phyloP scores from a whole-genome alignment of 441 rosid genomes.

The Gossypium davidsonii region DNA sequence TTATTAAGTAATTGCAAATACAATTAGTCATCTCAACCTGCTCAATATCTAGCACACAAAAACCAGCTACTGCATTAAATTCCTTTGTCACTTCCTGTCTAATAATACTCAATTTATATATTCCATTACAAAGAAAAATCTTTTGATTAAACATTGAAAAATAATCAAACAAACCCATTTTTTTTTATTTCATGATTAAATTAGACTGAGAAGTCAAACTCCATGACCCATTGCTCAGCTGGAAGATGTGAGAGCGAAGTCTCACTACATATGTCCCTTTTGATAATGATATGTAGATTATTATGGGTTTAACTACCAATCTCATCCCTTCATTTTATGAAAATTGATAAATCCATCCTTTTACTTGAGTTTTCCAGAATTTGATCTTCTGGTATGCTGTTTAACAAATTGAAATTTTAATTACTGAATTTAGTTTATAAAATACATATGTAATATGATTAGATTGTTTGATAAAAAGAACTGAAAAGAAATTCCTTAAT shows the following conservation, averaged over 20 bases:
- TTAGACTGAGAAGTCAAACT: background rate
- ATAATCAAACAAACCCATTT: background rate
- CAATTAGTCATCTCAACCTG: conserved; percentile 13
- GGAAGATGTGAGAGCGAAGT: conserved; percentile 17
- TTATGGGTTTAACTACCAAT: too few species aligned
- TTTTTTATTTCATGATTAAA: background rate
- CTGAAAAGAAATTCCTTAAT: too few species aligned
- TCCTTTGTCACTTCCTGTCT: background rate
- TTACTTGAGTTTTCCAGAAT: too few species aligned
- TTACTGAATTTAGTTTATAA: too few species aligned
- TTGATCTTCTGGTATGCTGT: too few species aligned
- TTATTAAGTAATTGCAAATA: background rate
- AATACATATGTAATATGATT: too few species aligned
- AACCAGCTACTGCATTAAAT: background rate
- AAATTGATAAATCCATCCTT: too few species aligned
- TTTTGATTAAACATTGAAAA: background rate
- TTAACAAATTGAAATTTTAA: too few species aligned
- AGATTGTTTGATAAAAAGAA: too few species aligned
- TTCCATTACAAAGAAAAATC: background rate
- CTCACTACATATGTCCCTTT: conserved; percentile 9
- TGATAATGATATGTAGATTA: background rate
- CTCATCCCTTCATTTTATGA: too few species aligned
- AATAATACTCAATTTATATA: too few species aligned
- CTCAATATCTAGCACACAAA: conserved; percentile 13
- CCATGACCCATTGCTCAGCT: conserved; percentile 20